Base-by-base conservation (phyloP, 768 basidiomycete genomes). In the Nevesoporus exiguus region DNA sequence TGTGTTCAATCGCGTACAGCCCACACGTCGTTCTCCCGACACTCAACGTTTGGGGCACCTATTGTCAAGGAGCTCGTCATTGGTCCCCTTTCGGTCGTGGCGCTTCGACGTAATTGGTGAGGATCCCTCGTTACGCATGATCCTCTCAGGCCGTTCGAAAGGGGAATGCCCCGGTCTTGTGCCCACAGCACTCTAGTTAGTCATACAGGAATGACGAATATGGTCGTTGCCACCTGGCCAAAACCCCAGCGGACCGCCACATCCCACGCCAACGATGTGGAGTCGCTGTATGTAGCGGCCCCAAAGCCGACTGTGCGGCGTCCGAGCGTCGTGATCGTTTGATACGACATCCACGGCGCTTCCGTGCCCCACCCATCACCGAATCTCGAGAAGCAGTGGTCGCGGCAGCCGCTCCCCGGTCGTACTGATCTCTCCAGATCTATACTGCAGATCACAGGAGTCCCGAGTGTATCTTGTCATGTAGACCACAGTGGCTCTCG, bases 311-410 rank as follows among this genome's bases (percentile, higher is more conserved):
- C 37, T 44, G 17, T 17, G 41, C 33, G 39, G 36, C 41, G 34
- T 40, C 49, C 43, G 24, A 36, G 22, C 49, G 46, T 39, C 31
- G 15, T 21, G 13, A 34, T 31, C 7, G 34, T 45, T 40, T 49
- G 62, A 62, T 61, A 51, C 61, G 62, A 57, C 44, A 34, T 49
- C 43, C 52, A 40, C 63, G 61, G 61, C 19, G 10, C 45, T 47
- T 62, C 55, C 34, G 15, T 24, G 7, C 21, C 11, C 33, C 37
- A 27, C 51, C 24, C 41, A 58, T 3, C 47, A 50, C 34, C n/a
- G 19, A 39, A 52, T 52, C 25, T 49, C 14, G 9, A 33, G 48
- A 43, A 51, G 45, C 44, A 31, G 19, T 21, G 9, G 17, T 27
- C 14, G 11, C 5, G 29, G 45, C 14, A 45, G 46, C 29, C 36